Evolutionary conservation across 345 rosid species (phyloP).

Genomic region (Durio zibethinus): DNA sequence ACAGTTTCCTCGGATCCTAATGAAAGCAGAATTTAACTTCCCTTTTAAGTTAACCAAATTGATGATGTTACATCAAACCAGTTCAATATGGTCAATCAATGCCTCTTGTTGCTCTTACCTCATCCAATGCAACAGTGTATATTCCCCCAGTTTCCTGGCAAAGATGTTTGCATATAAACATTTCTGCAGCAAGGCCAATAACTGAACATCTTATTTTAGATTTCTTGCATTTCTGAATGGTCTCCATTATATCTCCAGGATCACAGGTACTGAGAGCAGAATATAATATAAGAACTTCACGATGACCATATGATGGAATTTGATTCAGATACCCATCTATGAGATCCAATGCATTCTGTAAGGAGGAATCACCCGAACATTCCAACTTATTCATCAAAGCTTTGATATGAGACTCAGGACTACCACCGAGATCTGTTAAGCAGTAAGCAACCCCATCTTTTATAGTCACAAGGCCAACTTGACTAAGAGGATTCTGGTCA

Average conservation of each 20-base stretch:
- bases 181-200: slow-evolving; percentile 89
- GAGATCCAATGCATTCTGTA: slow-evolving; percentile 82
- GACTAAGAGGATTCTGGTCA: slow-evolving; percentile 89
- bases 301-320: slow-evolving; percentile 86
- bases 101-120: slow-evolving; percentile 40
- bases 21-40: slow-evolving; percentile 36
- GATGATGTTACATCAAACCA: background rate
- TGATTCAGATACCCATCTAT: slow-evolving; percentile 63
- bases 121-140: slow-evolving; percentile 79
- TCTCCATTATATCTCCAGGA: slow-evolving; percentile 90
- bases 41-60: background rate
- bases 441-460: slow-evolving; percentile 81
- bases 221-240: slow-evolving; percentile 74
- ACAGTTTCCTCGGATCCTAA: slow-evolving; percentile 33
- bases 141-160: slow-evolving; percentile 89
- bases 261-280: slow-evolving; percentile 86
- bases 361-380: slow-evolving; percentile 75
- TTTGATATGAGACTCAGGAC: slow-evolving; percentile 84
- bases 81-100: background rate
- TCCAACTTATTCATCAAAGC: slow-evolving; percentile 83
- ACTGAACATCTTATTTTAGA: slow-evolving; percentile 84
- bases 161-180: slow-evolving; percentile 83
- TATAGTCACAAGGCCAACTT: slow-evolving; percentile 64
- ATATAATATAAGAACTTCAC: slow-evolving; percentile 79
- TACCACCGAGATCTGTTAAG: slow-evolving; percentile 90